Conservation (phyloP, 495 filamentous ascomycete genomes). For the Xylaria acuta region DNA sequence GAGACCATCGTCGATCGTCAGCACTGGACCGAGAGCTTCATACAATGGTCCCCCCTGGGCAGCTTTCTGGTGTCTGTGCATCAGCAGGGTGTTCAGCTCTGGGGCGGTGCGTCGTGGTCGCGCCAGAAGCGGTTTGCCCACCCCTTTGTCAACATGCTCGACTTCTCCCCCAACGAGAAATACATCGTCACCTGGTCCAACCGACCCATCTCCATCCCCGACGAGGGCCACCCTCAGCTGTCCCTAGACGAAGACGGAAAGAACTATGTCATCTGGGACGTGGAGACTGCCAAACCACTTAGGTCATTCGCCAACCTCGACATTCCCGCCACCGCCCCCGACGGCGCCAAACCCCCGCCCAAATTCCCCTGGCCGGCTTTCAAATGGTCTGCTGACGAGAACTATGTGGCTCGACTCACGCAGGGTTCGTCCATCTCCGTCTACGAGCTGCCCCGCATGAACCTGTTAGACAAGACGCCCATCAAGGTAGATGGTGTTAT, state of each 20-base stretch:
- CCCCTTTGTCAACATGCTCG: conserved; percentile 91
- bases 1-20: conserved; percentile 87
- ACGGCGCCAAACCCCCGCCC: conserved; percentile 65
- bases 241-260: conserved; percentile 94
- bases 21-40: conserved; percentile 96
- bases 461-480: conserved; percentile 81
- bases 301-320: conserved; percentile 93
- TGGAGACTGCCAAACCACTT: conserved; percentile 85
- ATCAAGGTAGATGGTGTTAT: conserved; percentile 95
- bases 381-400: conserved; percentile 98
- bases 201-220: conserved; percentile 86
- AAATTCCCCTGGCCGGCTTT: conserved; percentile 98
- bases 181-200: conserved; percentile 97
- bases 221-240: conserved; percentile 78
- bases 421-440: conserved; percentile 89
- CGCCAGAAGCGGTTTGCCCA: conserved; percentile 92
- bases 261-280: conserved; percentile 99
- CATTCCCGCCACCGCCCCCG: conserved; percentile 62
- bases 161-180: conserved; percentile 92
- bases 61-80: conserved; percentile 95
- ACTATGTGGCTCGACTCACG: conserved; percentile 91
- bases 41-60: conserved; percentile 96
- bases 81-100: conserved; percentile 92
- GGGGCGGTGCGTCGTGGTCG: conserved; percentile 89
- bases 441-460: conserved; percentile 94